phyloP scores from a whole-genome alignment of 2,329 filamentous ascomycete genomes.

The Aotearoamyces nothofagi region DNA sequence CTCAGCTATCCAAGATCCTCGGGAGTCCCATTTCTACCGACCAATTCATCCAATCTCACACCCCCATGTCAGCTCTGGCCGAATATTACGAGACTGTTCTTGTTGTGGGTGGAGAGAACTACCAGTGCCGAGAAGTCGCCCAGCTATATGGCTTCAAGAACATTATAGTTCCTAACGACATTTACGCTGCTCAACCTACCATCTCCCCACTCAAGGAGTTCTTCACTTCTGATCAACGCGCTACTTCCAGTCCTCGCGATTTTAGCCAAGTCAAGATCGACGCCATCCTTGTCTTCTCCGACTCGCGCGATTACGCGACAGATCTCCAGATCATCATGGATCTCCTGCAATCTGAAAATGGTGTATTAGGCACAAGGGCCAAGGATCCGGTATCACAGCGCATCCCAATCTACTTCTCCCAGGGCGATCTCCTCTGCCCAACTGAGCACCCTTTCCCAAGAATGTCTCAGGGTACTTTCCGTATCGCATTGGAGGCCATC shows the following conservation, averaged over 20 bases:
- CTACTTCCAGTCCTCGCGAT: not conserved
- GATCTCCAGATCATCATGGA: slow-evolving; percentile 63
- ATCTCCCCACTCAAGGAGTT: slow-evolving; percentile 49
- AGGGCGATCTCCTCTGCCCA: slow-evolving; percentile 43
- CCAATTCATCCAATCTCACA: slow-evolving; percentile 63
- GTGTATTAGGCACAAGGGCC: slow-evolving; percentile 47
- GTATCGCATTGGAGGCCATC: slow-evolving; percentile 54
- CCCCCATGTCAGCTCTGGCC: slow-evolving; percentile 37
- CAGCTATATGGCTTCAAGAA: slow-evolving; percentile 58
- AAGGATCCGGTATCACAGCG: slow-evolving; percentile 49
- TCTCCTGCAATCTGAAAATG: slow-evolving; percentile 49
- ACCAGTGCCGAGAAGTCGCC: slow-evolving; percentile 55
- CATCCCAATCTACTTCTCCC: slow-evolving; percentile 51
- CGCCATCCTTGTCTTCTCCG: slow-evolving; percentile 57
- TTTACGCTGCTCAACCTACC: slow-evolving; percentile 50
- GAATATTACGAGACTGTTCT: slow-evolving; percentile 56
- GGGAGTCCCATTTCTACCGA: slow-evolving; percentile 38
- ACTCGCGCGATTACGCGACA: slow-evolving; percentile 55
- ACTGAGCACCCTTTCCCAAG: slow-evolving; percentile 44
- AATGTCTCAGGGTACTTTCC: slow-evolving; percentile 54
- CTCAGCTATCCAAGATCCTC: slow-evolving; percentile 50
- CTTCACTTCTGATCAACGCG: slow-evolving; percentile 45
- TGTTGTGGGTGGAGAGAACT: slow-evolving; percentile 51
- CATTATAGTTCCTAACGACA: slow-evolving; percentile 55
- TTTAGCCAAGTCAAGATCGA: slow-evolving; percentile 37